A percentile compares a stretch with the other conserved stretches of the same genome.
Conservation (phyloP, 2,329 filamentous ascomycete genomes). For the Claviceps sp. region DNA sequence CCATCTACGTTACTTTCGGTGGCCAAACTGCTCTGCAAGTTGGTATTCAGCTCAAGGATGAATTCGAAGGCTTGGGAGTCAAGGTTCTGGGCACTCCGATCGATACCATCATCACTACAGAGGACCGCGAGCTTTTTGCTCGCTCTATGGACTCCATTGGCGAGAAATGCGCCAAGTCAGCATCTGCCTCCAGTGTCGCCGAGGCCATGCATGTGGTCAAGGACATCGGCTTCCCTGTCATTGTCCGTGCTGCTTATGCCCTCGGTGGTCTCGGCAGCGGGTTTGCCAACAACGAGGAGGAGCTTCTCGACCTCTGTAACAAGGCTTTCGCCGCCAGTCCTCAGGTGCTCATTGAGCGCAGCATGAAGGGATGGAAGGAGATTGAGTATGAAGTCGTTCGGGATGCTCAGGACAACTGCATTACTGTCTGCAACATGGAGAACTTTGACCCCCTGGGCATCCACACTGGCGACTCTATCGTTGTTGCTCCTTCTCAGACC, state of each 20-base stretch:
- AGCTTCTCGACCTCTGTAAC: conserved; percentile 78
- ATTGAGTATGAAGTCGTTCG: conserved; percentile 98
- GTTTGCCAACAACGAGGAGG: conserved; percentile 76
- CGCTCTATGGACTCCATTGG: conserved; percentile 97
- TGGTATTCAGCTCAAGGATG: conserved; percentile 93
- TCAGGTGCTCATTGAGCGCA: conserved; percentile 90
- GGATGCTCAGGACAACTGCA: conserved; percentile 93
- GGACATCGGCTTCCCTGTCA: conserved; percentile 89
- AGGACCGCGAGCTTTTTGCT: conserved; percentile 94
- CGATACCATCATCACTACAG: conserved; percentile 95
- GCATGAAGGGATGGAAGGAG: conserved; percentile 99
- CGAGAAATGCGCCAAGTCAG: conserved; percentile 95
- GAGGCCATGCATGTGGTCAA: conserved; percentile 84
- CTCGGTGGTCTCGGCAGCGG: conserved; percentile 90
- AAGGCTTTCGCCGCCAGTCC: conserved; percentile 92
- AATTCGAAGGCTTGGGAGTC: conserved; percentile 85
- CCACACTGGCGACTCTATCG: conserved; percentile 95
- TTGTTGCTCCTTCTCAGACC: conserved; percentile 93
- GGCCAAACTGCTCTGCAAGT: conserved; percentile 95
- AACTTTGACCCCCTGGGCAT: conserved; percentile 98
- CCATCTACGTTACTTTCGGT: conserved; percentile 95
- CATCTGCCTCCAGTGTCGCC: conserved; percentile 75
- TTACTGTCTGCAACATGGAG: conserved; percentile 99
- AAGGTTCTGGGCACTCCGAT: conserved; percentile 93
- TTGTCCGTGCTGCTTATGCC: conserved; percentile 91